Evolutionary conservation across 495 filamentous ascomycete species (phyloP), one percentile per base, ranked within the genome.

Genomic region (Xylaria grammica): DNA sequence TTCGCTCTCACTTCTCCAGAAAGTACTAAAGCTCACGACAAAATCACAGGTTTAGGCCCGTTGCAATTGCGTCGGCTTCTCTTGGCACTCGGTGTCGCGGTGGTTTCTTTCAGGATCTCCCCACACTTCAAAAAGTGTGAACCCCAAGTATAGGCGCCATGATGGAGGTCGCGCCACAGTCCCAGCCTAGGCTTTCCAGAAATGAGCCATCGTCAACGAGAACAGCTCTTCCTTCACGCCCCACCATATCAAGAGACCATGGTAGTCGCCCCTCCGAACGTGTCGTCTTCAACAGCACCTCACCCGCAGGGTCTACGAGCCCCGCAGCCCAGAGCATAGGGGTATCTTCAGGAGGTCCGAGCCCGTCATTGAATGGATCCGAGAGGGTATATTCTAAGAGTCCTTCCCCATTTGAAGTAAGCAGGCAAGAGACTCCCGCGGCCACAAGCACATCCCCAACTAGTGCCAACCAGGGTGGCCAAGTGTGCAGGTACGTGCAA

Each of bases 401-500:
- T 34, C 72, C 72, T 7, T 74, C 72, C 53, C 72, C 72, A 22
- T 74, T 74, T 40, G 69, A 72, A 20, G 46, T 67, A 30, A 36
- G 56, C 40, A 67, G 61, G 57, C 72, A 69, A 65, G 72, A 72
- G 32, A 67, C 36, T 13, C 67, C 60, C 55, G 44, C 66, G 17
- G 49, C 55, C 8, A 53, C 54, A 26, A 70, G 63, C 34, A 42
- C 63, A 38, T 63, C 64, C 1, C 17, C 69, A 15, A 54, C 69
- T 52, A 71, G 65, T n/a, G 46, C 57, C 34, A 66, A 64, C 19
- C 77, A 79, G 20, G 61, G 67, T 34, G 84, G 84, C 3, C 84
- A 86, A 70, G 74, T 86, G 50, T 86, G 84, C 82, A 86, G 82
- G 84, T 84, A 69, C 68, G 77, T 58, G 44, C 52, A 42, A 9